phyloP scores from a whole-genome alignment of 305 asterid species.

The Solanum hybrid region DNA sequence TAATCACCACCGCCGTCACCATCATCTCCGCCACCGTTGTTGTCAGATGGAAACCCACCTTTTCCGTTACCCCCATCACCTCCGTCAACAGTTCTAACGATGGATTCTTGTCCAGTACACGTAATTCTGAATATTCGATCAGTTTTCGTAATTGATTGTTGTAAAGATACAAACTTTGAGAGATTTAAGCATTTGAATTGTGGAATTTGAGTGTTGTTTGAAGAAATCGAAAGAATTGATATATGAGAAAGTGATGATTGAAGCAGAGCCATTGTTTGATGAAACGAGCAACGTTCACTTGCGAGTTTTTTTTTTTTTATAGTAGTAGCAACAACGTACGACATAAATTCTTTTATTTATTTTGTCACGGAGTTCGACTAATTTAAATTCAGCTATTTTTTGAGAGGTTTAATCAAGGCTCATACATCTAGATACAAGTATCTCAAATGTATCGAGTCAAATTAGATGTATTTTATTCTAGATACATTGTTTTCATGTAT shows the following conservation, averaged over 20 bases:
- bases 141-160: neutral
- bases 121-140: neutral
- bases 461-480: too few species aligned
- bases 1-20: conserved; percentile 32
- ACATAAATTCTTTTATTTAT: neutral
- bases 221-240: neutral
- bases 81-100: conserved; percentile 14
- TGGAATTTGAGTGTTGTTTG: neutral
- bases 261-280: neutral
- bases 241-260: neutral
- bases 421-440: too few species aligned
- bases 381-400: neutral
- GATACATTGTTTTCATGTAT: neutral
- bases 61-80: conserved; percentile 42
- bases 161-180: conserved; percentile 3
- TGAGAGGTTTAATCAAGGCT: neutral
- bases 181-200: neutral
- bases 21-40: conserved; percentile 28
- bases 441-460: neutral
- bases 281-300: neutral
- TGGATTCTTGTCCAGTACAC: conserved; percentile 28
- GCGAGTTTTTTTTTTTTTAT: neutral
- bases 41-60: conserved; percentile 31
- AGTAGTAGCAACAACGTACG: neutral
- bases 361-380: too few species aligned